Conservation (phyloP, 2,329 filamentous ascomycete genomes). For the Aspergillus oerlinghausenensis region DNA sequence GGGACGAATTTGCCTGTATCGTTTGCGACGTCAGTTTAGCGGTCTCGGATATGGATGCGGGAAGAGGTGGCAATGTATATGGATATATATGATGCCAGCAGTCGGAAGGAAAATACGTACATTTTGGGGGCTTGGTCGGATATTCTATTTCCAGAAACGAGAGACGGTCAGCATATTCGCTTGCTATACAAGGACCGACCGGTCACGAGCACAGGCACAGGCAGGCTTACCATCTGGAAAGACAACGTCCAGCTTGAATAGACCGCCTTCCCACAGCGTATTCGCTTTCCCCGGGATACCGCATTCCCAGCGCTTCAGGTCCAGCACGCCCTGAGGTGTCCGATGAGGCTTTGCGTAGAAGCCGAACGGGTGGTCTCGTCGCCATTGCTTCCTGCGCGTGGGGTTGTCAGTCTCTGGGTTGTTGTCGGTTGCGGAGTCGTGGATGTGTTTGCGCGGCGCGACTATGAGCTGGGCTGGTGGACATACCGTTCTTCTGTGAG, state of each 20-base stretch:
- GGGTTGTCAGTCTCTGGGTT: not conserved
- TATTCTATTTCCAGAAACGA: constrained; percentile 62
- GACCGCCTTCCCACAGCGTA: constrained; percentile 95
- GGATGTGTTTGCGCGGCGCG: not conserved
- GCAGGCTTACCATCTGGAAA: constrained; percentile 79
- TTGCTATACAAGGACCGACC: not conserved
- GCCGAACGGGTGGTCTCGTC: constrained; percentile 92
- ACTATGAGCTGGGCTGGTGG: not conserved
- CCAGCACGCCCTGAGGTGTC: constrained; percentile 72
- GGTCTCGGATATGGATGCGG: not conserved
- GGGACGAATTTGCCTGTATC: constrained; percentile 85
- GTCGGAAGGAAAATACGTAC: constrained; percentile 53
- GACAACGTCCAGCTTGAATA: constrained; percentile 88
- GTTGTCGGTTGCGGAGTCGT: not conserved
- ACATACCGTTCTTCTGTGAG: constrained; percentile 78
- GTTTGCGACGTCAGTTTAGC: not conserved
- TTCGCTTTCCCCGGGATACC: constrained; percentile 94
- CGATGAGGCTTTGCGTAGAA: constrained; percentile 90
- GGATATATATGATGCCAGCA: not conserved
- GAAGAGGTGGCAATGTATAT: not conserved
- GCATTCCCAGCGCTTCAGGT: constrained; percentile 95
- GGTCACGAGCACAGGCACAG: constrained; percentile 2
- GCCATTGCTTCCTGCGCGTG: constrained; percentile 82
- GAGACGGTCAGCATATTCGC: constrained; percentile 2
- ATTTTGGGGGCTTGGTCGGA: constrained; percentile 97